phyloP scores from a whole-genome alignment of 106 monocot genomes.

The Agapanthus africanus region DNA sequence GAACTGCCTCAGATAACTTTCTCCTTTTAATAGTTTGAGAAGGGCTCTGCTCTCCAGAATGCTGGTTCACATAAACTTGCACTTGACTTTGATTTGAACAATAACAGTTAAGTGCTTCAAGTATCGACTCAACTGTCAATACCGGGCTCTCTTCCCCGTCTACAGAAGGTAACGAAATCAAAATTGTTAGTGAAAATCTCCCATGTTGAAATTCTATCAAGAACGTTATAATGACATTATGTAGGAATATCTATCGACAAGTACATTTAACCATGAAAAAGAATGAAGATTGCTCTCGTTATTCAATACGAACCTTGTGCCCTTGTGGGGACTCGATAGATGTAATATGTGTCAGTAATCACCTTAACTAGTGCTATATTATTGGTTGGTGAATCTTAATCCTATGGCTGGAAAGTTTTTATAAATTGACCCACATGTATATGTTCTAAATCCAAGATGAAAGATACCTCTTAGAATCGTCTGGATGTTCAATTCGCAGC shows the following conservation, averaged over 20 bases:
- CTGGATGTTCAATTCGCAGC: slow-evolving; percentile 39
- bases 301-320: background rate
- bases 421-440: background rate
- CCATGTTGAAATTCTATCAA: background rate
- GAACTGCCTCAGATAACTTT: slow-evolving; percentile 28
- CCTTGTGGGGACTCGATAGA: background rate
- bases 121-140: slow-evolving; percentile 10
- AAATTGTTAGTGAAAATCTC: background rate
- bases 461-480: slow-evolving; percentile 20
- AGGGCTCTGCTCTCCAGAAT: slow-evolving; percentile 10
- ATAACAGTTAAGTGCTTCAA: slow-evolving; percentile 12
- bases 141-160: slow-evolving; percentile 6
- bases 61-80: background rate
- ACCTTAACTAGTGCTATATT: background rate
- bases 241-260: background rate
- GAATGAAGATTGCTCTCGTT: background rate
- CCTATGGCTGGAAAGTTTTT: background rate
- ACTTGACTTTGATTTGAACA: slow-evolving; percentile 15
- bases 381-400: background rate
- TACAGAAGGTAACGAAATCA: slow-evolving; percentile 10
- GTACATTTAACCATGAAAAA: background rate
- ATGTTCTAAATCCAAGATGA: background rate
- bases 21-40: slow-evolving; percentile 14
- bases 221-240: too few species aligned
- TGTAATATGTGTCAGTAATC: background rate